Conservation (phyloP, 768 basidiomycete genomes). For the Pleurotus eryngii region DNA sequence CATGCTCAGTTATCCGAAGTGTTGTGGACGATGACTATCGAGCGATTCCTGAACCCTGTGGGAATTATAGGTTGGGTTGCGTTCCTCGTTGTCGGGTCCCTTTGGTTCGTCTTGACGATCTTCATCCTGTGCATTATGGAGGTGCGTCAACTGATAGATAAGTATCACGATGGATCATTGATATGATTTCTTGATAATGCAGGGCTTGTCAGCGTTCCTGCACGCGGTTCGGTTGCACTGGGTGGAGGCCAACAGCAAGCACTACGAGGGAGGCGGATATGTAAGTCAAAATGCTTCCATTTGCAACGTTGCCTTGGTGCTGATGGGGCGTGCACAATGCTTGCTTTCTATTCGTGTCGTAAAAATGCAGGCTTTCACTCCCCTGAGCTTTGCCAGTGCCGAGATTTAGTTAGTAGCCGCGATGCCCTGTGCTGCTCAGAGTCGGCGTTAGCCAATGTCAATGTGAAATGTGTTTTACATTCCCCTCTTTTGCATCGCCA, state of each 20-base stretch:
- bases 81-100: constrained; percentile 43
- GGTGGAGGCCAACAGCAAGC: constrained; percentile 98
- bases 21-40: constrained; percentile 86
- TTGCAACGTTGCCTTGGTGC: constrained; percentile 16
- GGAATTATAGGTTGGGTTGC: constrained; percentile 58
- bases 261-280: constrained; percentile 87
- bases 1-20: constrained; percentile 97
- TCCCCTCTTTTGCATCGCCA: constrained; percentile 16
- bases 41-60: constrained; percentile 52
- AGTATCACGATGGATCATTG: constrained; percentile 13
- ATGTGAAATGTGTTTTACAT: constrained; percentile 4
- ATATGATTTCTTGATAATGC: constrained; percentile 10
- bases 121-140: constrained; percentile 91
- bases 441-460: constrained; percentile 1
- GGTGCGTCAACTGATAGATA: constrained; percentile 44
- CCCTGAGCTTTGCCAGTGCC: constrained; percentile 43
- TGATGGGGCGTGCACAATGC: constrained; percentile 4
- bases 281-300: constrained; percentile 46
- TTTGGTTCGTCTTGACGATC: constrained; percentile 84
- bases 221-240: constrained; percentile 96
- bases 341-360: background rate
- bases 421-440: background rate
- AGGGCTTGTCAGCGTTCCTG: constrained; percentile 94
- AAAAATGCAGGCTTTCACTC: constrained; percentile 41
- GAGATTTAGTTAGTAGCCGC: constrained; percentile 15